Conservation (phyloP, 2,329 filamentous ascomycete genomes). For the Aureobasidium namibiae region DNA sequence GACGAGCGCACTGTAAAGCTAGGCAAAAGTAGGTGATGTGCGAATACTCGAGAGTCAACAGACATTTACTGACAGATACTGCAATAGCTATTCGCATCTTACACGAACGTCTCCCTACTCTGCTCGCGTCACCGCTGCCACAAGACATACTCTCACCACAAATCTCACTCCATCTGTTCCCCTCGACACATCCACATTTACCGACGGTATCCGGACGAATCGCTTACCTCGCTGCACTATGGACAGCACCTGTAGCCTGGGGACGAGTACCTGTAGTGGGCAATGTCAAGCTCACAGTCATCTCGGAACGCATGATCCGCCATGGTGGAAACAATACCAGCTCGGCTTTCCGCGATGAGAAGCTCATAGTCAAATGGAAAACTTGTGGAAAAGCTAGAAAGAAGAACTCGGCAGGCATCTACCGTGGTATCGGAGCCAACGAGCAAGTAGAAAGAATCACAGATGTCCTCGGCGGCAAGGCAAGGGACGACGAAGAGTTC, state of each 20-base stretch:
- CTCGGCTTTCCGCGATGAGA: constrained; percentile 50
- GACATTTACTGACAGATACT: neutral
- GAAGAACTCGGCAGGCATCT: constrained; percentile 37
- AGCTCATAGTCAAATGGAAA: constrained; percentile 86
- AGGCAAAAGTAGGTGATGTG: constrained; percentile 48
- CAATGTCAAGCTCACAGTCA: constrained; percentile 78
- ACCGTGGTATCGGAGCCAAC: constrained; percentile 29
- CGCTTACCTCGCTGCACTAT: constrained; percentile 85
- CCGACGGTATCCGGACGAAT: constrained; percentile 87
- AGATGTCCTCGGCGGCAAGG: constrained; percentile 47
- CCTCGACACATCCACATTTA: constrained; percentile 75
- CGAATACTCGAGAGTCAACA: too few species aligned
- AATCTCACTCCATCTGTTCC: constrained; percentile 56
- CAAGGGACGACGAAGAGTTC: constrained; percentile 62
- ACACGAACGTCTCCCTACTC: constrained; percentile 54
- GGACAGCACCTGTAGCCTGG: constrained; percentile 95
- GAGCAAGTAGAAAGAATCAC: constrained; percentile 48
- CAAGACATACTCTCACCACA: constrained; percentile 54
- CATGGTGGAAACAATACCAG: constrained; percentile 39
- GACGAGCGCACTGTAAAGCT: constrained; percentile 55
- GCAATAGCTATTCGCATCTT: constrained; percentile 48
- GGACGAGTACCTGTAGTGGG: constrained; percentile 84
- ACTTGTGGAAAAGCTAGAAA: constrained; percentile 51
- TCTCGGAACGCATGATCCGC: constrained; percentile 77
- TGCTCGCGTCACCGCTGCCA: constrained; percentile 53